Base-by-base conservation (phyloP, 306 rosid genomes). In the Inga leiocalycina region DNA sequence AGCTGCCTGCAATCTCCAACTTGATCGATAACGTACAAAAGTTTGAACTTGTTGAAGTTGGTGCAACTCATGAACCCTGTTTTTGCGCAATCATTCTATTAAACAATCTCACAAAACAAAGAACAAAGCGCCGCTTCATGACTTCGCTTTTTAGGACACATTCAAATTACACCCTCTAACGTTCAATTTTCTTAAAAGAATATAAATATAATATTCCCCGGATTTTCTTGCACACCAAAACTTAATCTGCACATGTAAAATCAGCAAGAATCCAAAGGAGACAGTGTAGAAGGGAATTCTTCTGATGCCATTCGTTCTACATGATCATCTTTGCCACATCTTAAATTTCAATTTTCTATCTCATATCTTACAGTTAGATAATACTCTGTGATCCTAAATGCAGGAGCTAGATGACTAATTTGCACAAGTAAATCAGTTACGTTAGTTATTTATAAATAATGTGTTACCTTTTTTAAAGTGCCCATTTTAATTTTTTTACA, bases 111-210 rank as follows among this genome's bases (percentile, higher is more conserved):
- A 61, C 30, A 57, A 61, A 22, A 74, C 39, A 75, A 45, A 76
- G 80, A 51, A 70, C 74, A 82, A 8, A 77, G 66, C 87, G 82
- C 89, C 87, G 87, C 45, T 88, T 83, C 70, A 74, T 85, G 89
- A 77, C 87, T 77, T 88, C 10, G 77, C 90, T 83, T 80, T 88
- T 77, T 64, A 82, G 74, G 87, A 88, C 91, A 67, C 80, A 76
- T 32, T 71, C 68, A 82, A 71, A 82, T 65, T 84, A 67, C 82
- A 82, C 67, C 72, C 39, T 22, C 75, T 22, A 35, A 45, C 82
- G 79, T 78, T 64, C 76, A 10, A 52, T 78, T 77, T 80, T 44
- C 75, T 46, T 59, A 2, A 35, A 73, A 16, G 67, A 74, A 15
- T 49, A 52, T 52, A 49, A 49, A 49, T 14, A 49, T 49, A 49